Percentiles rank a stretch among this genome's conserved stretches.
Evolutionary conservation across 805 yeast genomes (phyloP).

Genomic region (Wickerhamiella nectarea): DNA sequence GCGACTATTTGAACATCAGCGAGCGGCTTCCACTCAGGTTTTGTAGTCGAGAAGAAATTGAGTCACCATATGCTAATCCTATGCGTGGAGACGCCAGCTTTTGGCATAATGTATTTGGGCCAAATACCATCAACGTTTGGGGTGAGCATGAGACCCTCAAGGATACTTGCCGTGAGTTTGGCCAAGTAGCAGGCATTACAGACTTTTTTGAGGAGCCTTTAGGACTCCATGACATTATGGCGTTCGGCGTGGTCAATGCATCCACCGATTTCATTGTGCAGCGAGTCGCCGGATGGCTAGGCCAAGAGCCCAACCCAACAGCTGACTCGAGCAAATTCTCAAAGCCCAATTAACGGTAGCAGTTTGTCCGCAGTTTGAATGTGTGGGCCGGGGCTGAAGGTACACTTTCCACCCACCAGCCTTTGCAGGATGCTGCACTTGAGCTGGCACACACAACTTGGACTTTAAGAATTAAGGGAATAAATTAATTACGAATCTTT

Average conservation of each 20-base stretch:
- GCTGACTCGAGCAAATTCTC: no score
- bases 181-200: neutral
- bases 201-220: neutral
- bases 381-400: no score
- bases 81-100: conserved; percentile 8
- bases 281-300: no score
- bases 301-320: no score
- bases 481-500: no score
- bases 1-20: conserved; percentile 1
- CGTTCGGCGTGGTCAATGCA: neutral
- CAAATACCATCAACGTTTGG: conserved; percentile 13
- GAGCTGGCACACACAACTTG: no score
- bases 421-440: no score
- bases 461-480: no score
- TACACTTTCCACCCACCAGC: no score
- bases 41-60: conserved; percentile 4
- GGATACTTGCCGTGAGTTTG: conserved; percentile 10
- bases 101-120: conserved; percentile 12
- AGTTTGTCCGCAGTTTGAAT: no score
- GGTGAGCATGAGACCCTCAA: conserved; percentile 17
- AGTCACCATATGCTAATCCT: conserved; percentile 14
- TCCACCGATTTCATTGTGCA: neutral
- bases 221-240: neutral
- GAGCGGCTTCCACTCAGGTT: neutral
- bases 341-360: no score